Conservation (phyloP, 73 alveolate genomes). For the Uronychia setigera region DNA sequence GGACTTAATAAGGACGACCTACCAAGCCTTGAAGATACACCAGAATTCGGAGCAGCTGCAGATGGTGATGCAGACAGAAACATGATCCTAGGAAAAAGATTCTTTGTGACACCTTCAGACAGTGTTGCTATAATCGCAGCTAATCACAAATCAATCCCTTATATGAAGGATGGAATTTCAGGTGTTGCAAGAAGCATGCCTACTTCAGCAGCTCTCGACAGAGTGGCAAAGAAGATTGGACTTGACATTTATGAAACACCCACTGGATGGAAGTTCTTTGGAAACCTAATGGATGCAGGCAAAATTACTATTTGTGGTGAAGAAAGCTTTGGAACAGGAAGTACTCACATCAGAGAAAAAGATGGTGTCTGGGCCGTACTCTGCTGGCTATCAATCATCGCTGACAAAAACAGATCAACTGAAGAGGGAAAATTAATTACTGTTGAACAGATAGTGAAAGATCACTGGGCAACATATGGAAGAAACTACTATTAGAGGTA, state of each 20-base stretch:
- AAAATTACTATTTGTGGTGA: conserved; percentile 96
- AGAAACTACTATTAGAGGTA: conserved; percentile 98
- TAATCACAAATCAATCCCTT: conserved; percentile 83
- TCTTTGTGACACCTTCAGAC: conserved; percentile 99
- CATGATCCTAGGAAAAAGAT: conserved; percentile 97
- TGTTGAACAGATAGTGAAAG: conserved; percentile 89
- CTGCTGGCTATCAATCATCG: conserved; percentile 98
- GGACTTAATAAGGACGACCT: conserved; percentile 80
- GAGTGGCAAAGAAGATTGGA: conserved; percentile 95
- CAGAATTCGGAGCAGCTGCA: conserved; percentile 98
- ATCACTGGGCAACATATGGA: conserved; percentile 97
- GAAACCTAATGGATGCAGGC: conserved; percentile 99
- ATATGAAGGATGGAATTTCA: conserved; percentile 85
- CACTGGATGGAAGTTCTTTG: conserved; percentile 99
- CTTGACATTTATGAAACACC: conserved; percentile 94
- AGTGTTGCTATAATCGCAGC: conserved; percentile 97
- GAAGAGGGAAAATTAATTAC: conserved; percentile 80
- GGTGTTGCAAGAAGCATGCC: conserved; percentile 99
- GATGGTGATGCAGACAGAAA: conserved; percentile 99
- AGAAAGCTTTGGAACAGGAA: conserved; percentile 99
- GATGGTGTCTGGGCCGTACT: conserved; percentile 99
- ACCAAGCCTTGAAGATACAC: conserved; percentile 68
- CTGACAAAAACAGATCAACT: conserved; percentile 89
- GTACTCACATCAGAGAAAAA: conserved; percentile 98
- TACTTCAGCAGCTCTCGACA: conserved; percentile 98